Evolutionary conservation across 2,329 filamentous ascomycete species (phyloP).

Genomic region (Cladosporium sp.): DNA sequence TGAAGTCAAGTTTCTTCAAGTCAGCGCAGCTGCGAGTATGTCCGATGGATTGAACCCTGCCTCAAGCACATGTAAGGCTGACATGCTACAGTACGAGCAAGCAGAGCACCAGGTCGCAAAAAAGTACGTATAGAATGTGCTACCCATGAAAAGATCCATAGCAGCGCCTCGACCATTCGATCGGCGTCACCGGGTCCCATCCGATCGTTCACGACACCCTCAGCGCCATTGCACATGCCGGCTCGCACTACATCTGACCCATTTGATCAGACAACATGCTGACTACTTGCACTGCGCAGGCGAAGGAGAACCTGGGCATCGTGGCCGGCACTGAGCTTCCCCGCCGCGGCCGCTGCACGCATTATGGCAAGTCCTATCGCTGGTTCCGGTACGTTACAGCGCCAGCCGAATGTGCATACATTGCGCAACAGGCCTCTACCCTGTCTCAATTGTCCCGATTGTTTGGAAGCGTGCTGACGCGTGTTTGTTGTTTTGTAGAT

Average conservation of each 20-base stretch:
- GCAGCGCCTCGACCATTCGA: slow-evolving; percentile 16
- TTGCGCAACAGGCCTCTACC: slow-evolving; percentile 1
- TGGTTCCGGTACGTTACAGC: slow-evolving; percentile 45
- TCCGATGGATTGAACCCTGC: neutral
- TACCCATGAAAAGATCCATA: neutral
- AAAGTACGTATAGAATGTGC: slow-evolving; percentile 13
- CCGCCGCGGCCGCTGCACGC: slow-evolving; percentile 46
- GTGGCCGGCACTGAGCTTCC: slow-evolving; percentile 50
- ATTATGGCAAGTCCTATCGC: slow-evolving; percentile 45
- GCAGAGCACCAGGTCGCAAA: slow-evolving; percentile 9
- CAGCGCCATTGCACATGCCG: too few relatives aligned
- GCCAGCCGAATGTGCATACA: slow-evolving; percentile 1
- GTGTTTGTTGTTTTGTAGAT: slow-evolving; percentile 31
- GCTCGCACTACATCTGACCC: neutral
- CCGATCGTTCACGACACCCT: neutral
- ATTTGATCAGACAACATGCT: neutral
- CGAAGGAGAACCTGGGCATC: slow-evolving; percentile 49
- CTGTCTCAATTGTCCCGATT: neutral
- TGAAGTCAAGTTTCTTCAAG: slow-evolving; percentile 69
- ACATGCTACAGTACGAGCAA: slow-evolving; percentile 6
- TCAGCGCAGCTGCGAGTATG: slow-evolving; percentile 47
- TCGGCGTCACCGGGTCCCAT: neutral
- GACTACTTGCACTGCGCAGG: slow-evolving; percentile 20
- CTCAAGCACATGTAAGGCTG: neutral
- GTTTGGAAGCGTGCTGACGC: neutral